A percentile compares a stretch with the other conserved stretches of the same genome.
These are phyloP conservation scores for Corrigiola litoralis DNA, from an alignment of 179 eudicot genomes.

Conservation along the genomic window DNA sequence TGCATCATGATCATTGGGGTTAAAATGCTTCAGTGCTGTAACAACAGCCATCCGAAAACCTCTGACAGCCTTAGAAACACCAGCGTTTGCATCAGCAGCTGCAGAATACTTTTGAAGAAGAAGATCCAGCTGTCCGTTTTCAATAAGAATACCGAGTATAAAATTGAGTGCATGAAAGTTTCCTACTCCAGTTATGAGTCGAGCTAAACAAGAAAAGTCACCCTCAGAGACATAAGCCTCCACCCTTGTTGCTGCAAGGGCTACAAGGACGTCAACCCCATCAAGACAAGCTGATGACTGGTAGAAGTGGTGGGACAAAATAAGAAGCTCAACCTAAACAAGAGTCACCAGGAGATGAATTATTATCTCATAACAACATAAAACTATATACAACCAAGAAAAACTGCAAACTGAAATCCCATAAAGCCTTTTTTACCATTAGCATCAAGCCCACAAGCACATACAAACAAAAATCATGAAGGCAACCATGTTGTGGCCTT, in stretches of 20 bases:
- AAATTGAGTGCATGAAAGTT: constrained; percentile 93
- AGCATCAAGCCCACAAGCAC: too few relatives aligned
- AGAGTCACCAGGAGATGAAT: constrained; percentile 10
- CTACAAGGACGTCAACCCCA: constrained; percentile 98
- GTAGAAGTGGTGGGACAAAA: constrained; percentile 97
- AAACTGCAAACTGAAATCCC: not conserved
- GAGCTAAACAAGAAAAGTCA: constrained; percentile 94
- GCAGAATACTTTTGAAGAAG: constrained; percentile 96
- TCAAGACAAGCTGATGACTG: constrained; percentile 96
- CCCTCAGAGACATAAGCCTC: constrained; percentile 95
- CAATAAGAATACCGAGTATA: constrained; percentile 92
- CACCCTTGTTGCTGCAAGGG: constrained; percentile 97
- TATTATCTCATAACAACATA: constrained; percentile 13
- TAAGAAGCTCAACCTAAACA: constrained; percentile 96
- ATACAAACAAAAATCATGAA: too few relatives aligned
- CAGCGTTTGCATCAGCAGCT: constrained; percentile 76
- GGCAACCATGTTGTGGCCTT: too few relatives aligned
- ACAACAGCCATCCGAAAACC: constrained; percentile 99
- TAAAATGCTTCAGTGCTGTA: constrained; percentile 83
- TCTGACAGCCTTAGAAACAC: constrained; percentile 74
- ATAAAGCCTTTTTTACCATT: not conserved
- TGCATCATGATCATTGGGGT: constrained; percentile 84
- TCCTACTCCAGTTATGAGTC: constrained; percentile 95
- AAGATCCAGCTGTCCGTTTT: constrained; percentile 89
- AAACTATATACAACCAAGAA: not conserved